Conservation (phyloP, 768 basidiomycete species). For the Thelephora aurantiotincta region DNA sequence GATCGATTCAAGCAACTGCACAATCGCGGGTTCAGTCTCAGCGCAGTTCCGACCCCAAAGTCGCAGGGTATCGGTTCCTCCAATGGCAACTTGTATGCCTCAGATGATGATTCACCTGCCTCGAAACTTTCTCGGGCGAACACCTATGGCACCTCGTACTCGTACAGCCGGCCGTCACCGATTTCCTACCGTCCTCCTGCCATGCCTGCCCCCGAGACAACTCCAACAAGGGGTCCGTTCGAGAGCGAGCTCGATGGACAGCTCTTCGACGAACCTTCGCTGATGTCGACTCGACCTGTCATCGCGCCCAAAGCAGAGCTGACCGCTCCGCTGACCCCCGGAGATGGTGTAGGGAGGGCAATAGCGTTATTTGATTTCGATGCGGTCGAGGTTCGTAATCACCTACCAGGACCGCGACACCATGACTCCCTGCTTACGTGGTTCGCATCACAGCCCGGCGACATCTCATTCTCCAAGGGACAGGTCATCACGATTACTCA, state of each 20-base stretch:
- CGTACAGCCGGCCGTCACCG: not conserved
- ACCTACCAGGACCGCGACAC: too few species aligned
- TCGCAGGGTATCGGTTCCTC: not conserved
- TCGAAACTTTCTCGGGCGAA: too few species aligned
- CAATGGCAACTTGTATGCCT: too few species aligned
- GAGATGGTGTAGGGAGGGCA: conserved; percentile 55
- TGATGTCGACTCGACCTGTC: conserved; percentile 3
- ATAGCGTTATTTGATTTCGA: conserved; percentile 64
- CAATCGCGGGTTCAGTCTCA: conserved; percentile 1
- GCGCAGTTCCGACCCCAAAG: conserved; percentile 1
- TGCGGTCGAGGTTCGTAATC: conserved; percentile 46
- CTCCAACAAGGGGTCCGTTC: not conserved
- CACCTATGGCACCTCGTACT: too few species aligned
- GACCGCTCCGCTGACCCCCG: conserved; percentile 29
- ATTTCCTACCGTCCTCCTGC: not conserved
- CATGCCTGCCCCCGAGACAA: not conserved
- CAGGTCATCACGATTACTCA: conserved; percentile 57
- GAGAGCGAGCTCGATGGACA: not conserved
- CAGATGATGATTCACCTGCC: too few species aligned
- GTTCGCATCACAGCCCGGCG: conserved; percentile 34
- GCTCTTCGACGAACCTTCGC: conserved; percentile 6
- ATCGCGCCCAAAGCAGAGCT: conserved; percentile 34
- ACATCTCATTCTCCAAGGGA: conserved; percentile 64
- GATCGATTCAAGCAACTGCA: conserved; percentile 11
- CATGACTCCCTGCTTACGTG: not conserved